Evolutionary conservation across 768 basidiomycete genomes (phyloP), one percentile per base, ranked within the genome.

Genomic region (Amanita brunnescens): DNA sequence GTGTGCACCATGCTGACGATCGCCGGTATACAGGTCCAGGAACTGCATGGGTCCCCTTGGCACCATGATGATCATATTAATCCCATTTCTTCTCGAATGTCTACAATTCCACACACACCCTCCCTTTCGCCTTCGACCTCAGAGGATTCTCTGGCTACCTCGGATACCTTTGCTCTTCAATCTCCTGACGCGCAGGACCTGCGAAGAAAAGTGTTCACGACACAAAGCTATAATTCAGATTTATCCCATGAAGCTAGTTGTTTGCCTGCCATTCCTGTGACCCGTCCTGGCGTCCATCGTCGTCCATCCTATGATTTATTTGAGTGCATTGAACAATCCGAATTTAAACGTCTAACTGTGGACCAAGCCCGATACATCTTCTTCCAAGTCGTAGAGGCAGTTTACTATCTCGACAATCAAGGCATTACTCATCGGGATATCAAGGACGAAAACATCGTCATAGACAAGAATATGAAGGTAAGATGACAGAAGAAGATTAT

Each of bases 361-460:
- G 70, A 68, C 42, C 81, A 87, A 61, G 87, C 91, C 8, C 79
- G 83, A 47, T 83, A 83, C 66, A 82, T 96, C 57, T 92, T 95
- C 63, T 73, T 76, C 30, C 94, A 97, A 68, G 80, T 96, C 39
- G 89, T 91, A 46, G 87, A 91, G 51, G 87, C 84, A 33, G 86
- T 93, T 5, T 68, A 78, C 54, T 91, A 93, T 61, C 76, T 97
- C 32, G 78, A 95, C 59, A 70, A 73, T 41, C 83, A 80, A 54
- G 91, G 93, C 23, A 88, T 98, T 58, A 83, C 87, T 0, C 95
- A 99, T 65, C 85, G 95, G 35, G 95, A 99, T 64, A 83, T 99
- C 60, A 99, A 99, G 64, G 95, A 97, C 50, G 95, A 99, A 66
- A 99, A 99, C 61, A 66, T 93, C 43, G 80, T 91, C 47, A 81